Percentiles rank a stretch among this genome's conserved stretches.
These are phyloP conservation scores for Hemileccinum rubropunctum DNA, from an alignment of 768 basidiomycete genomes.

Conservation along the genomic window DNA sequence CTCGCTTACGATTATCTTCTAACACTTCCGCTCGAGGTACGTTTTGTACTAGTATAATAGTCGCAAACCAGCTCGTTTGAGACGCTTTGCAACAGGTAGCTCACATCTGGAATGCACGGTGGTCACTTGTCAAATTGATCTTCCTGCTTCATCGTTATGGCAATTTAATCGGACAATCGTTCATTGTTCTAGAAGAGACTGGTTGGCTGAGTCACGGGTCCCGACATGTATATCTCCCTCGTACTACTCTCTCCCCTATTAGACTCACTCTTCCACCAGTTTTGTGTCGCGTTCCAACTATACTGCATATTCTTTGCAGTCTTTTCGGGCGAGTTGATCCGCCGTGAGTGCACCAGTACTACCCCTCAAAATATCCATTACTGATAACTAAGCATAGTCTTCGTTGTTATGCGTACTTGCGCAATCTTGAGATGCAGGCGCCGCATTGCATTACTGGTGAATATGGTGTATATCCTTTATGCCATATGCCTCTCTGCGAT, in stretches of 20 bases:
- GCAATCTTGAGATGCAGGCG: slow-evolving; percentile 19
- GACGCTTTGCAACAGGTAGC: slow-evolving; percentile 8
- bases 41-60: neutral
- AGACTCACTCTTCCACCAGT: neutral
- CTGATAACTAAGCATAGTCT: slow-evolving; percentile 8
- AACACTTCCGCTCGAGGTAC: slow-evolving; percentile 26
- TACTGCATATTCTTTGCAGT: neutral
- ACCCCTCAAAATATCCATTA: neutral
- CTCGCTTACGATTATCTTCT: slow-evolving; percentile 28
- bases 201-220: slow-evolving; percentile 19
- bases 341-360: slow-evolving; percentile 7
- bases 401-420: slow-evolving; percentile 24
- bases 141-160: slow-evolving; percentile 17
- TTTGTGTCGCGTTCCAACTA: slow-evolving; percentile 3
- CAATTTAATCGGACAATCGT: slow-evolving; percentile 17
- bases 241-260: neutral
- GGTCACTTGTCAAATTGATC: slow-evolving; percentile 8
- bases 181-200: slow-evolving; percentile 21
- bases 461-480: slow-evolving; percentile 12
- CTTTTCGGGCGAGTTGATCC: slow-evolving; percentile 10
- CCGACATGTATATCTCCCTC: neutral
- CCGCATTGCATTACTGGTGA: neutral
- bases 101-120: slow-evolving; percentile 17
- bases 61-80: neutral
- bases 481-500: neutral